Evolutionary conservation across 2,329 filamentous ascomycete species (phyloP), one percentile per base, ranked within the genome.

Genomic region (Colletotrichum cordylinicola): DNA sequence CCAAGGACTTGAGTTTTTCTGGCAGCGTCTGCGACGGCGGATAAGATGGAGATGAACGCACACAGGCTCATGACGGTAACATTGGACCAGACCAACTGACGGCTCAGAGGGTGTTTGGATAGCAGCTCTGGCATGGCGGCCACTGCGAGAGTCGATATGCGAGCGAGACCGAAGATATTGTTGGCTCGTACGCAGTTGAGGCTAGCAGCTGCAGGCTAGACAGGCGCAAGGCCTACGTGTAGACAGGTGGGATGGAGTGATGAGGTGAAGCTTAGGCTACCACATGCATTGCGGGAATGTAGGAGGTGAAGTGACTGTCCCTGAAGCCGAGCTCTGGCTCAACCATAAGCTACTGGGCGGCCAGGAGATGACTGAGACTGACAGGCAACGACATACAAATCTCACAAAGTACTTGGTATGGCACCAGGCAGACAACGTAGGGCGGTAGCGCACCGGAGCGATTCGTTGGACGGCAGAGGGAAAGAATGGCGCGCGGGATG

Each of bases 1-100:
- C 39, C 62, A 52, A 55, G 43, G 55, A 69, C 62, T 33, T 29
- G 33, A 37, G 55, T 43, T 55, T 48, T 29, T 27, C 29, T 58
- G 33, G 56, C 39, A 75, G 61, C 55, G 16, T 66, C 68, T 60
- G 39, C 35, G 31, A 62, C 24, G 72, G 37, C 66, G 60, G 58
- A 52, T 27, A 15, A 66, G 69, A 67, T 72, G 70, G 69, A 48
- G 69, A 75, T 16, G 65, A 74, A 69, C 70, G 43, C 48, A 65
- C 70, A 69, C 24, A 64, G 68, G 66, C 61, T 24, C 55, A 43
- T 37, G 55, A 37, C 16, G 29, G 8, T 12, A 52, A 75, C 21
- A 71, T 62, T 37, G 52, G 68, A 75, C 21, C 68, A 72, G 39
- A 73, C 48, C 27, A 39, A 55, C 58, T 27, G 55, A 68, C 35